Evolutionary conservation across 2,329 filamentous ascomycete genomes (phyloP).

Genomic region (Geosmithia morbida): DNA sequence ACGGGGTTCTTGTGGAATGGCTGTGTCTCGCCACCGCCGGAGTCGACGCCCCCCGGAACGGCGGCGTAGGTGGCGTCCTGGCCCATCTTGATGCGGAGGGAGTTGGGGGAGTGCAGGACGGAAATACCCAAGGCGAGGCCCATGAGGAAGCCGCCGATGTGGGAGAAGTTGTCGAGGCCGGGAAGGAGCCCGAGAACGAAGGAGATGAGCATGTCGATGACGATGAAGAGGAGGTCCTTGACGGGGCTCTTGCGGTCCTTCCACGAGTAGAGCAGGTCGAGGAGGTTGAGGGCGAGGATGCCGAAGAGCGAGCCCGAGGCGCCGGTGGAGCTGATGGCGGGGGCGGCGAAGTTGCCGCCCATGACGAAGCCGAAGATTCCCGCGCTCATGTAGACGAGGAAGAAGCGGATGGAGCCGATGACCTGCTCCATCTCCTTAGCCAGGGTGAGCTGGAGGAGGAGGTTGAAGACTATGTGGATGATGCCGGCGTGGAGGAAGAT

Average conservation of each 20-base stretch:
- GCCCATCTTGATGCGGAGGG: slow-evolving; percentile 60
- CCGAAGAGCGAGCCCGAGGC: slow-evolving; percentile 87
- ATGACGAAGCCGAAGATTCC: slow-evolving; percentile 95
- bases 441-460: slow-evolving; percentile 79
- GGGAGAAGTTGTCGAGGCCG: slow-evolving; percentile 90
- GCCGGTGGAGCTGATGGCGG: slow-evolving; percentile 70
- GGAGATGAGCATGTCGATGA: slow-evolving; percentile 74
- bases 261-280: slow-evolving; percentile 93
- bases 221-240: slow-evolving; percentile 76
- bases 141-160: slow-evolving; percentile 93
- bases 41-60: slow-evolving; percentile 35
- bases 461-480: slow-evolving; percentile 91
- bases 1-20: slow-evolving; percentile 47
- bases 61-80: slow-evolving; percentile 55
- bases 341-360: slow-evolving; percentile 82
- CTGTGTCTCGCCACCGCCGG: slow-evolving; percentile 15
- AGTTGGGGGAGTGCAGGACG: slow-evolving; percentile 75
- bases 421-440: slow-evolving; percentile 84
- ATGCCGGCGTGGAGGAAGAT: slow-evolving; percentile 93
- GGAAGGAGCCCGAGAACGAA: slow-evolving; percentile 88
- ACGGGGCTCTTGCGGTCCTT: slow-evolving; percentile 58
- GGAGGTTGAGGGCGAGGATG: slow-evolving; percentile 71
- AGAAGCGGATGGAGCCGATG: slow-evolving; percentile 79
- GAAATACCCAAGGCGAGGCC: slow-evolving; percentile 77
- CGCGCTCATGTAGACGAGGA: slow-evolving; percentile 75